Conservation (phyloP, 805 yeast genomes). For the Candida piceae region DNA sequence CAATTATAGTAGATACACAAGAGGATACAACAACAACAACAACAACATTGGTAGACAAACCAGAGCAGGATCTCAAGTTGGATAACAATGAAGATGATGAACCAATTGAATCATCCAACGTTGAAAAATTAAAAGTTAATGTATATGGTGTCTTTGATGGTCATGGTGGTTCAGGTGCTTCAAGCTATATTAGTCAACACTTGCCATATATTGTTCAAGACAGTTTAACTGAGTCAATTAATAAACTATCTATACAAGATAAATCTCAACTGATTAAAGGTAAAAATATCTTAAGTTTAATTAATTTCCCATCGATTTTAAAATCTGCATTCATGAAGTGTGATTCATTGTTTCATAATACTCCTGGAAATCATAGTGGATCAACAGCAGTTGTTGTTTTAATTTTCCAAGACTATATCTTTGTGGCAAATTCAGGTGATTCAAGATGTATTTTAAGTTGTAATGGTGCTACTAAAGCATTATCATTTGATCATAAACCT, state of each 20-base stretch:
- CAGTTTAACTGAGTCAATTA: slow-evolving; percentile 12
- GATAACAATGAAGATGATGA: background rate
- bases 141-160: slow-evolving; percentile 79
- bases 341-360: slow-evolving; percentile 38
- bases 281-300: slow-evolving; percentile 14
- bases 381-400: slow-evolving; percentile 47
- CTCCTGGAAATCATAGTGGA: slow-evolving; percentile 40
- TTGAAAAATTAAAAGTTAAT: slow-evolving; percentile 20
- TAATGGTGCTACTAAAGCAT: slow-evolving; percentile 49
- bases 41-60: background rate
- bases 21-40: too few species aligned
- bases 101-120: background rate
- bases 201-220: slow-evolving; percentile 27
- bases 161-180: slow-evolving; percentile 68
- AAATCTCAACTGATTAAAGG: slow-evolving; percentile 9
- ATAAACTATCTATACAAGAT: slow-evolving; percentile 13
- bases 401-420: slow-evolving; percentile 36
- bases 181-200: slow-evolving; percentile 44
- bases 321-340: slow-evolving; percentile 41
- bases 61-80: background rate
- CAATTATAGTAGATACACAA: slow-evolving; percentile 16
- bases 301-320: slow-evolving; percentile 28
- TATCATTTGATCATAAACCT: slow-evolving; percentile 67
- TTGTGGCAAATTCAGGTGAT: slow-evolving; percentile 74
- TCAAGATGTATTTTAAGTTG: slow-evolving; percentile 58